Conservation (phyloP, 2,329 filamentous ascomycete genomes). For the Metarhizium album region DNA sequence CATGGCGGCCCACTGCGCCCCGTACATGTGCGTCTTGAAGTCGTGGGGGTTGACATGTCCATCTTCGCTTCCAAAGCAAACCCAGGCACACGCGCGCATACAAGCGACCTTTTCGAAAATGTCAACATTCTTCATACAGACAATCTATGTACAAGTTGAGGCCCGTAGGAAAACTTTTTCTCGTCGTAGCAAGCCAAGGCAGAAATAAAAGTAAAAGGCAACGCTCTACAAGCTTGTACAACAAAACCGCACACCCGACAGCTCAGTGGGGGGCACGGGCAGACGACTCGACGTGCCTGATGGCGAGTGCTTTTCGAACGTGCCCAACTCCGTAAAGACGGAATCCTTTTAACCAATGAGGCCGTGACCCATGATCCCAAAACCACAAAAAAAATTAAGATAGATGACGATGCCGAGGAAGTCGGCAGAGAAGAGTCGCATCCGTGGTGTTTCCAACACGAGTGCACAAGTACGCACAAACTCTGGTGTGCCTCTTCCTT, state of each 20-base stretch:
- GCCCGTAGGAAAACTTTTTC: not conserved
- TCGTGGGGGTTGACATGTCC: no score
- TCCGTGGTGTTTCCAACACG: not conserved
- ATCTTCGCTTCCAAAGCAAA: no score
- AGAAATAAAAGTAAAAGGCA: not conserved
- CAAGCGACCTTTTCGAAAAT: no score
- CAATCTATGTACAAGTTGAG: not conserved
- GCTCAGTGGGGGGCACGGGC: not conserved
- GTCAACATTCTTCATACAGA: not conserved
- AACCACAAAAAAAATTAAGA: not conserved
- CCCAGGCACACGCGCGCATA: no score
- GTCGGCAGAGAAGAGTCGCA: not conserved
- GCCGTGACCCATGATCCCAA: conserved; percentile 1
- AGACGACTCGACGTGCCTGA: not conserved
- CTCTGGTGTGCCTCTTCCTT: not conserved
- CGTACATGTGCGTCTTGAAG: no score
- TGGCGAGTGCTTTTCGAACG: not conserved
- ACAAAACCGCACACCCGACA: not conserved
- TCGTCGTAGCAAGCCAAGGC: not conserved
- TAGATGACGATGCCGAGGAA: not conserved
- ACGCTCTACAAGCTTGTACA: not conserved
- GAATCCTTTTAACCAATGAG: not conserved
- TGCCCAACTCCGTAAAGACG: conserved; percentile 1
- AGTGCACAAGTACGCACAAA: not conserved
- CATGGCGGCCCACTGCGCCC: not conserved